Base-by-base conservation (phyloP, 1,139 yeast species). In the Entelexis sorbosivorans region DNA sequence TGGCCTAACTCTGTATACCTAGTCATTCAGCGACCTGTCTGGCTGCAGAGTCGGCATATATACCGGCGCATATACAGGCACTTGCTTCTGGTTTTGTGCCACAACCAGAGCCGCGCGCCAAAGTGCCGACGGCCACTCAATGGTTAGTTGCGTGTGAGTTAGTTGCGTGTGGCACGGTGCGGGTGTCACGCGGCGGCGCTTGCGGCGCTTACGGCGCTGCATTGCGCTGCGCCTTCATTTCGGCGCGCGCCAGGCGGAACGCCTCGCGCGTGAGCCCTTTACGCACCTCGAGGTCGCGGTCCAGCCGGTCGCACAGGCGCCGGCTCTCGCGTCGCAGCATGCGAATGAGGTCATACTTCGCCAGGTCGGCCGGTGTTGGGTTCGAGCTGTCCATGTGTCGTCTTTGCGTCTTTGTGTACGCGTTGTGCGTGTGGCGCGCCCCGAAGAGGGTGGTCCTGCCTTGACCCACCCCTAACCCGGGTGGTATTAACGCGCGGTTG, bases 211-310 rank as follows among this genome's bases (percentile, higher is more conserved):
- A 5, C 24, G 4, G 24, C 24, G 24, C 24, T 9, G 13, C 36
- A 4, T 3, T 19, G 8, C 24, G 36, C n/a, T 24, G 29, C 11
- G 36, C 6, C 26, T 29, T 39, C 31, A 47, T 10, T 35, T 32
- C 44, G 33, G 33, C 35, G 11, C 40, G 45, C 33, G 39, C 39
- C 10, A 48, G 51, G 17, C 52, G 38, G n/a, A 49, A 49, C 24
- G 43, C 35, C 20, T 49, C 49, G 31, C 49, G 49, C 35, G 33
- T 35, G n/a, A 49, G 40, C 14, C 49, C 49, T 24, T 44, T 45
- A 34, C 52, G 44, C 38, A 49, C 24, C 32, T 46, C 49, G 16
- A 49, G 36, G 43, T 46, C 52, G 33, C 43, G 38, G 42, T 49
- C 46, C 19, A 49, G 33, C 19, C 20, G 26, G 14, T 28, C 36